These are phyloP conservation scores for Pythium phragmitis DNA, from an alignment of 352 stramenopile species.

Conservation along the genomic window DNA sequence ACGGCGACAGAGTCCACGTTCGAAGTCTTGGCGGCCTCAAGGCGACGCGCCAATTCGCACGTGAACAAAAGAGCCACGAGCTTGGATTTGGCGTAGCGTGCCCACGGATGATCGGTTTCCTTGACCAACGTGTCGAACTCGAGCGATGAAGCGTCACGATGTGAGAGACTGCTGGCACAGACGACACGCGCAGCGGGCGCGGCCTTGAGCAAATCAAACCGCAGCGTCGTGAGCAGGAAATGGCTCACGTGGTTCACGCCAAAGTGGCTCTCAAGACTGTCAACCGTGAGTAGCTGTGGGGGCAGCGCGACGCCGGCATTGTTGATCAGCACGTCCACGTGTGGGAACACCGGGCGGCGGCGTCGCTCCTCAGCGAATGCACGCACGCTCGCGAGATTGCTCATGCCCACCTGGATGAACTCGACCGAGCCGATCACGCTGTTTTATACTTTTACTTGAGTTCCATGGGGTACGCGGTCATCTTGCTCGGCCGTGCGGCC, in stretches of 20 bases:
- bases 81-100: slow-evolving; percentile 30
- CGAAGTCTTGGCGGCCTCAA: slow-evolving; percentile 19
- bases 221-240: slow-evolving; percentile 55
- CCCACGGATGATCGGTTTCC: slow-evolving; percentile 13
- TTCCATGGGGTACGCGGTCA: slow-evolving; percentile 4
- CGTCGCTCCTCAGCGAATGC: slow-evolving; percentile 38
- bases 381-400: slow-evolving; percentile 38
- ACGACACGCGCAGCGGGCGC: slow-evolving; percentile 35
- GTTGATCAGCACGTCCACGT: slow-evolving; percentile 71
- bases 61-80: slow-evolving; percentile 24
- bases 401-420: slow-evolving; percentile 48
- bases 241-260: slow-evolving; percentile 72
- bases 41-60: slow-evolving; percentile 26
- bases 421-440: slow-evolving; percentile 22
- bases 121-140: slow-evolving; percentile 19
- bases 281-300: slow-evolving; percentile 28
- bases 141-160: slow-evolving; percentile 16
- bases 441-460: not conserved
- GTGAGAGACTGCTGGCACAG: slow-evolving; percentile 37
- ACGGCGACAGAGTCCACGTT: slow-evolving; percentile 29
- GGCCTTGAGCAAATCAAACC: slow-evolving; percentile 40
- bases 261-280: slow-evolving; percentile 66
- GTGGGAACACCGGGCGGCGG: slow-evolving; percentile 30
- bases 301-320: slow-evolving; percentile 58
- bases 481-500: slow-evolving; percentile 13